phyloP scores from a whole-genome alignment of 305 asterid genomes.

The Solanum chacoense region DNA sequence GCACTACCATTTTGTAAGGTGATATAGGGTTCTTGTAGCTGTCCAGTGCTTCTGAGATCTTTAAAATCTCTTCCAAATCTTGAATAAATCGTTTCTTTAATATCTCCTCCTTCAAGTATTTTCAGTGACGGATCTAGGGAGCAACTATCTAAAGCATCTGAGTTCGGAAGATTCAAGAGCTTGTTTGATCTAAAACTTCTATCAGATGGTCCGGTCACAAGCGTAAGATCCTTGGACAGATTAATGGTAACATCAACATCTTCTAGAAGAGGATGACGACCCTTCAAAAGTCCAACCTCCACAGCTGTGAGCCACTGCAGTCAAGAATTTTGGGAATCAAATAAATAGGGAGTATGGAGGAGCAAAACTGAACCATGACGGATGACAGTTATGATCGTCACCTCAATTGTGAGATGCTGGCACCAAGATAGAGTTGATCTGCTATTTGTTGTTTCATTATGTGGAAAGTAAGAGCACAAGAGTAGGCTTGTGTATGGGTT shows the following conservation, averaged over 20 bases:
- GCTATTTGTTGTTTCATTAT: constrained; percentile 23
- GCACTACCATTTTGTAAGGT: constrained; percentile 21
- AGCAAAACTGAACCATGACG: not conserved
- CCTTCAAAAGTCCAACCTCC: constrained; percentile 96
- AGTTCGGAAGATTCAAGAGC: constrained; percentile 30
- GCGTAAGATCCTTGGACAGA: constrained; percentile 53
- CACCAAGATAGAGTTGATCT: constrained; percentile 49
- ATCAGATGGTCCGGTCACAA: constrained; percentile 30
- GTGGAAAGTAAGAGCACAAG: constrained; percentile 49
- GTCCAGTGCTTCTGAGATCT: constrained; percentile 6
- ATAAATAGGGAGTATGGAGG: not conserved
- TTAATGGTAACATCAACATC: constrained; percentile 72
- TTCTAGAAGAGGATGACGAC: constrained; percentile 88
- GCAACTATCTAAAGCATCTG: constrained; percentile 16
- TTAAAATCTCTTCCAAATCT: constrained; percentile 23
- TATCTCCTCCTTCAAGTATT: constrained; percentile 21
- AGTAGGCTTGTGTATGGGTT: constrained; percentile 88
- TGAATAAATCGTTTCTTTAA: constrained; percentile 13
- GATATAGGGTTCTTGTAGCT: constrained; percentile 19
- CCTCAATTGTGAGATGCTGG: constrained; percentile 80
- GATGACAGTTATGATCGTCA: constrained; percentile 8
- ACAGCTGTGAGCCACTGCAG: constrained; percentile 92
- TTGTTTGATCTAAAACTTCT: constrained; percentile 21
- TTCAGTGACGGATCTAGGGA: constrained; percentile 23
- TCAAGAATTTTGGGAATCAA: constrained; percentile 11